A percentile compares a stretch with the other conserved stretches of the same genome.
Evolutionary conservation across 164 flowering plant species (phyloP).

Genomic region (Magnolia sinica): DNA sequence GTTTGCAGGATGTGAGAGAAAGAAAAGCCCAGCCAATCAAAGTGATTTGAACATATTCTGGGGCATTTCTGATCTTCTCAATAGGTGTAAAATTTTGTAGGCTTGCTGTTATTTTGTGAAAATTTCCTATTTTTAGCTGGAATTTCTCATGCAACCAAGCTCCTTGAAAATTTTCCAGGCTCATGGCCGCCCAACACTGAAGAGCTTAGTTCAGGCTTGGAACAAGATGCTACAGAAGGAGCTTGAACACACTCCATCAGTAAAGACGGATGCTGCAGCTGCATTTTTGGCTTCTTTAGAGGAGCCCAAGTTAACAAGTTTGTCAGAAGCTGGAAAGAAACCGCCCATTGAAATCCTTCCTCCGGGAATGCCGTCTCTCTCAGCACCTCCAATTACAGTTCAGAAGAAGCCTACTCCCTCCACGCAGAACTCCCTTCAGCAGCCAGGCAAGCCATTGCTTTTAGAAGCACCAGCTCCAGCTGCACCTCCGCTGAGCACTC

Average conservation of each 20-base stretch:
- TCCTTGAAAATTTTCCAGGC: constrained; percentile 45
- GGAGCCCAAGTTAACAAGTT: constrained; percentile 84
- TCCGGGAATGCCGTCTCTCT: constrained; percentile 84
- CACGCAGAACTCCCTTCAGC: constrained; percentile 38
- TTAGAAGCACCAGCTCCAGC: constrained; percentile 56
- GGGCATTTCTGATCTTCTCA: neutral
- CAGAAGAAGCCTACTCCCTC: constrained; percentile 47
- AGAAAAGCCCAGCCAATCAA: neutral
- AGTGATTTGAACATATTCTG: neutral
- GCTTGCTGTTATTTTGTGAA: no score
- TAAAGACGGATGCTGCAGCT: constrained; percentile 79
- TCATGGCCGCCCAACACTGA: constrained; percentile 88
- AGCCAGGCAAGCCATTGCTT: constrained; percentile 55
- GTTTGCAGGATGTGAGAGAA: neutral
- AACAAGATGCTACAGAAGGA: constrained; percentile 85
- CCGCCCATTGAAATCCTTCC: constrained; percentile 93
- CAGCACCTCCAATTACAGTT: constrained; percentile 44
- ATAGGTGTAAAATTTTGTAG: neutral
- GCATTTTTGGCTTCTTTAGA: constrained; percentile 89
- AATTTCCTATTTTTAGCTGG: neutral
- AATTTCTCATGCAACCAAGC: neutral
- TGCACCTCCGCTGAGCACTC: constrained; percentile 2
- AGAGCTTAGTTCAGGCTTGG: constrained; percentile 83
- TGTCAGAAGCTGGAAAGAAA: constrained; percentile 84
- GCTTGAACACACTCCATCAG: constrained; percentile 59